Evolutionary conservation across 2,329 filamentous ascomycete genomes (phyloP), one percentile per base, ranked within the genome.

Genomic region (Didymella pomorum): DNA sequence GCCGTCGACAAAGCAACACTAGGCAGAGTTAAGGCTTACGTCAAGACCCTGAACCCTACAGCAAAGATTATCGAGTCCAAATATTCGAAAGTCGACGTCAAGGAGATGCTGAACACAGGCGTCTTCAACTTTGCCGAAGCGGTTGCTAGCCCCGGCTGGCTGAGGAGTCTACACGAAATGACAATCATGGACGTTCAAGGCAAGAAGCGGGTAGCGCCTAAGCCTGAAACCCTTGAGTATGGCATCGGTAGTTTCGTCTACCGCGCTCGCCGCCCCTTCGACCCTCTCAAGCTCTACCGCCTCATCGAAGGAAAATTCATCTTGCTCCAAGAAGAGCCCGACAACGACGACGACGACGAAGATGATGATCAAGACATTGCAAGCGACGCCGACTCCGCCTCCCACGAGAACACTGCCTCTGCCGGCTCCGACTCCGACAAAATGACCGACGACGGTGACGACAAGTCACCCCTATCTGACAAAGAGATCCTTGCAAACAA

Each of bases 171-270:
- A 29, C 87, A 90, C 54, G 87, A 86, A 60, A 88, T 90, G 86
- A 88, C 85, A 0, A 74, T 87, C 4, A 81, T 85, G 26, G 83
- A 87, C 67, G 84, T 86, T 23, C 78, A 79, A 25, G 80, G 79
- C 16, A 79, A 78, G 54, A 85, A 85, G 25, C 81, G 83, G 2
- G 71, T 88, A 48, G 87, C 86, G 0, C 87, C 87, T 0, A 90
- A 86, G 69, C 89, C 89, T 0, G 89, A 91, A 76, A 91, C 88
- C 0, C 81, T 91, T 53, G 89, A 91, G 80, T 91, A 91, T 68
- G 87, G 87, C 8, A 88, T 92, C 11, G 83, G 86, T 33, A 91
- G 86, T 69, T 90, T 90, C 64, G 86, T 92, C 12, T 92, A 92
- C 71, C 80, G 82, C 1, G 83, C 86, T 0, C 80, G 84, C 5